Evolutionary conservation across 495 filamentous ascomycete genomes (phyloP).

Genomic region (Neurospora sp.): DNA sequence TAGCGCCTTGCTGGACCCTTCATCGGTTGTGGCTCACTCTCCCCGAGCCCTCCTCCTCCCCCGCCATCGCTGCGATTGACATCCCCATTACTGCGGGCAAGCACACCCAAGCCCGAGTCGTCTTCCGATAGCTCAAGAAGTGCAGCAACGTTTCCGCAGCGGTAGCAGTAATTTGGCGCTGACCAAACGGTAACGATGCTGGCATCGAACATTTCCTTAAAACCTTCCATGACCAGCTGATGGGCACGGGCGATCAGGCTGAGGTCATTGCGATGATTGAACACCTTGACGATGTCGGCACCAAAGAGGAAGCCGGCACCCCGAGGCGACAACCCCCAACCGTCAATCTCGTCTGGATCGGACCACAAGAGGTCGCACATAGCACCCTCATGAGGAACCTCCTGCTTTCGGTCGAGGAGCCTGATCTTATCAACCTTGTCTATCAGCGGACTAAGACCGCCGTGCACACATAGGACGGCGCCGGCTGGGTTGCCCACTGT

Average conservation of each 20-base stretch:
- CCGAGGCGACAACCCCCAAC: slow-evolving; percentile 90
- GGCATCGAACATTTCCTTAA: slow-evolving; percentile 97
- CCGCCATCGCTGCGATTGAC: slow-evolving; percentile 42
- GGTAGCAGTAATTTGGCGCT: slow-evolving; percentile 96
- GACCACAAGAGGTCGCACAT: slow-evolving; percentile 99
- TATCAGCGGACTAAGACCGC: slow-evolving; percentile 81
- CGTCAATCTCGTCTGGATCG: slow-evolving; percentile 96
- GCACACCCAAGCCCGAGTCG: slow-evolving; percentile 59
- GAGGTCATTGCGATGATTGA: slow-evolving; percentile 89
- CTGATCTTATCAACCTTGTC: slow-evolving; percentile 95
- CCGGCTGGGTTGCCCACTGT: slow-evolving; percentile 57
- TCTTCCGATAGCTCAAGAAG: slow-evolving; percentile 91
- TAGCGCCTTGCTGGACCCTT: slow-evolving; percentile 81
- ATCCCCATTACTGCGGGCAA: slow-evolving; percentile 73
- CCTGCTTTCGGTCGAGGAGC: slow-evolving; percentile 90
- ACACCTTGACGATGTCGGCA: slow-evolving; percentile 88
- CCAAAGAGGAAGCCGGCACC: slow-evolving; percentile 96
- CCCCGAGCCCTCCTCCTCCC: slow-evolving; percentile 1
- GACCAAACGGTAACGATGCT: slow-evolving; percentile 96
- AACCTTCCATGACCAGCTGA: slow-evolving; percentile 98
- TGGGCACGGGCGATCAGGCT: slow-evolving; percentile 88
- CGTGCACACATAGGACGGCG: slow-evolving; percentile 91
- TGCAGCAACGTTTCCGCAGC: slow-evolving; percentile 93
- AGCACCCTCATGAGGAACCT: slow-evolving; percentile 95
- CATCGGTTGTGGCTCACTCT: slow-evolving; percentile 20